A percentile compares a stretch with the other conserved stretches of the same genome.
phyloP scores from a whole-genome alignment of 179 eudicot genomes.

The Actinidia arguta region DNA sequence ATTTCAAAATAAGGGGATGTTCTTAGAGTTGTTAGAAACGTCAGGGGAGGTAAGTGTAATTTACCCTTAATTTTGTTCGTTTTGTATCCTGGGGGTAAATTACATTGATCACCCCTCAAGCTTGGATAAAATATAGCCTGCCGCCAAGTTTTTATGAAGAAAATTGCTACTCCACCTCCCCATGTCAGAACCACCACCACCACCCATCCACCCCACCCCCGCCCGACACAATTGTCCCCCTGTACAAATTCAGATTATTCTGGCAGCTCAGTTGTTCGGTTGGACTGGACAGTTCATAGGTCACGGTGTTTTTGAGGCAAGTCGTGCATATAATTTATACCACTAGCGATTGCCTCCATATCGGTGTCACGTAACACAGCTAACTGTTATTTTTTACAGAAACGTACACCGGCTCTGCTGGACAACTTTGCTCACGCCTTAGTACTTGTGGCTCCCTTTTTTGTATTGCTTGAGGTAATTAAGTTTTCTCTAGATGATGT shows the following conservation, averaged over 20 bases:
- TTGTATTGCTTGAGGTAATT: constrained; percentile 59
- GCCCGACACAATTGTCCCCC: too few species aligned
- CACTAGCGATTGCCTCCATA: background rate
- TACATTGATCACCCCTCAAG: too few species aligned
- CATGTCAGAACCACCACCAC: too few species aligned
- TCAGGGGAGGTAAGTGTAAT: too few species aligned
- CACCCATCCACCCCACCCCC: too few species aligned
- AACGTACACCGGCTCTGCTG: constrained; percentile 87
- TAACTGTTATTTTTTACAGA: constrained; percentile 42
- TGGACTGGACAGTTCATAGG: constrained; percentile 91
- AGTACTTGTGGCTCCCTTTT: constrained; percentile 93
- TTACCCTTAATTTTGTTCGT: too few species aligned
- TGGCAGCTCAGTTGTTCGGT: constrained; percentile 78
- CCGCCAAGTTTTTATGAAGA: too few species aligned
- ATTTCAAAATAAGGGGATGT: too few species aligned
- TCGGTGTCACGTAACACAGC: background rate
- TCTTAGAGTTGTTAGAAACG: too few species aligned
- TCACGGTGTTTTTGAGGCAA: constrained; percentile 94
- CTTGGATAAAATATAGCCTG: too few species aligned
- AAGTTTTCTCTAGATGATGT: background rate
- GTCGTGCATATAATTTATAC: background rate
- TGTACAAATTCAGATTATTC: constrained; percentile 61
- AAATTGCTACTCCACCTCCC: too few species aligned
- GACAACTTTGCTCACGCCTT: constrained; percentile 90
- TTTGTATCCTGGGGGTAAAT: too few species aligned